Base-by-base conservation (phyloP, 768 basidiomycete genomes). In the Mycena crocata region DNA sequence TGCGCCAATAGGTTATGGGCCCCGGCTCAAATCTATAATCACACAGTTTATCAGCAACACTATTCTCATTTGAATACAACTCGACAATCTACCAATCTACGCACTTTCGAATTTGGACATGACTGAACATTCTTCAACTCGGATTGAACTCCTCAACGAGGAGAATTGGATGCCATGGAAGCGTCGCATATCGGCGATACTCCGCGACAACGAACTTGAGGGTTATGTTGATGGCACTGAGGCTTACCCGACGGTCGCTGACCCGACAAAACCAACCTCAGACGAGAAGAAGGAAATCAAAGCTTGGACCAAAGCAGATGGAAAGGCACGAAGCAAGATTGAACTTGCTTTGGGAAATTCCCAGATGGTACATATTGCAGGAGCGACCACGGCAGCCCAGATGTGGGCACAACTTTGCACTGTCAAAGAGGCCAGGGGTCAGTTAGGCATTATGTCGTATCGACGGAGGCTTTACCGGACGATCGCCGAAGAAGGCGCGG, bases 281-380 rank as follows among this genome's bases (percentile, higher is more conserved):
- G 51, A 45, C 17, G 62, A 63, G 62, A 30, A 45, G 45, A 49
- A 55, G 26, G 12, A 17, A n/a, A 39, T 46, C 32, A n/a, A 23
- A 49, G 37, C 30, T 28, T 63, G 63, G 63, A 44, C 48, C 6
- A 52, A 57, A 35, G 19, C n/a, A 34, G 62, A 64, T 46, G 62
- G 52, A 48, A 64, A 64, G 55, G 55, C 62, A 32, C 40, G 54
- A 21, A 64, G 51, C 37, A 37, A 64, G 23, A 64, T 64, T 56
- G 55, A 55, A 26, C 55, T 64, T 19, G 45, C 62, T 24, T 57
- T 64, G 55, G 54, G 50, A 30, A 55, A 51, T 54, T 51, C 49
- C 60, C 60, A 62, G 32, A 62, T 62, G 60, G 52, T 62, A 42
- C 60, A 62, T 52, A 54, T 62, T 45, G 60, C 49, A 32, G 60